Evolutionary conservation across 805 yeast genomes (phyloP), one percentile per base, ranked within the genome.

Genomic region (Suhomyces kilbournensis): DNA sequence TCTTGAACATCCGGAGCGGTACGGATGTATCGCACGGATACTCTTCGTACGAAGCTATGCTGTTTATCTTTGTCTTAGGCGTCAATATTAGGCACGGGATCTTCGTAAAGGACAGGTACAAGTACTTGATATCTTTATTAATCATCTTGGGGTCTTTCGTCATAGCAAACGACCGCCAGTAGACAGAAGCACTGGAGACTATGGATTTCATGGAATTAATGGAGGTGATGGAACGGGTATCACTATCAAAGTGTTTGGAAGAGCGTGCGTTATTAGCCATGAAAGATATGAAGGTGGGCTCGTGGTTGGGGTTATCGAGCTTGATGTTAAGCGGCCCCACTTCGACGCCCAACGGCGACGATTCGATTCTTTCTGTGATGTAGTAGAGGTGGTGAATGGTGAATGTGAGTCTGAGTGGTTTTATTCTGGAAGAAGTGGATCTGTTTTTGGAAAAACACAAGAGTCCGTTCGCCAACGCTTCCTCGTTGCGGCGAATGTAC

Each of bases 21-120:
- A 85, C 84, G 4, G 86, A 78, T 3, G 88, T 83, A 60, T 85
- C 90, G 63, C 85, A 84, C 0, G 89, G 90, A 61, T 80, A 84
- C 61, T 84, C 89, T 60, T 84, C 88, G 63, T 83, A 85, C 2
- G 84, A 83, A 47, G 74, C 77, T 26, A 84, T 84, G 44, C 81
- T 68, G 55, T 74, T 78, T 15, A 85, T 79, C 55, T 82, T 82
- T 6, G 82, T 74, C 55, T 82, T 85, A 9, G 85, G 85, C 10
- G 84, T 79, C 51, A 84, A 63, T 34, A 86, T 69, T 48, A 84
- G 71, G 61, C 88, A 83, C 0, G 90, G 89, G 25, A 84, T 70
- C 56, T 84, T 84, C 3, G 87, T 80, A 64, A 84, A 85, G 3
- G 86, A 83, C 15, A 84, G 77, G 62, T 82, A 81, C 26, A 84